Evolutionary conservation across 306 rosid genomes (phyloP).

Genomic region (Cercis canadensis): DNA sequence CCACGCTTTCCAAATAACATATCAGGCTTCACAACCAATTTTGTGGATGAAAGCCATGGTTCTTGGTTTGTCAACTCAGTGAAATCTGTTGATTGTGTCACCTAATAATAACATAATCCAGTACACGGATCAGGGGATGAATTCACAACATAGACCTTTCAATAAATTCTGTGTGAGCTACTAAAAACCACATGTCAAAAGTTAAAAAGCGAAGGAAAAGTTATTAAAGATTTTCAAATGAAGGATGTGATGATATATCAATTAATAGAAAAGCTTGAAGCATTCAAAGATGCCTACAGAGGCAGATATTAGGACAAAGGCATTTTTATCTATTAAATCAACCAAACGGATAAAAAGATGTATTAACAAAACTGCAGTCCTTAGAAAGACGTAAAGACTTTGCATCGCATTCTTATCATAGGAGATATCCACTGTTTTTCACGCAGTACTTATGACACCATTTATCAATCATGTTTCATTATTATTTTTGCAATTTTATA

Average conservation of each 20-base stretch:
- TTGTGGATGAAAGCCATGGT: constrained; percentile 76
- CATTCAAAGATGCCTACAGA: neutral
- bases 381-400: neutral
- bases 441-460: too few species aligned
- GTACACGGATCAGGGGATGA: neutral
- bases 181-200: neutral
- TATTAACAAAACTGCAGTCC: neutral
- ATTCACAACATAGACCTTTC: neutral
- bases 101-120: constrained; percentile 39
- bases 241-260: neutral
- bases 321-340: neutral
- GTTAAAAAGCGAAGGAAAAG: neutral
- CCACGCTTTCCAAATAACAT: constrained; percentile 93
- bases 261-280: neutral
- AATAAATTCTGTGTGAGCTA: neutral
- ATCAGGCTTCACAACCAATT: constrained; percentile 80
- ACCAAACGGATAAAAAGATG: neutral
- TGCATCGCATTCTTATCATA: too few species aligned
- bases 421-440: too few species aligned
- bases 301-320: neutral
- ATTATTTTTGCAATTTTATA: too few species aligned
- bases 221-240: neutral
- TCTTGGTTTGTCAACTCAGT: constrained; percentile 63
- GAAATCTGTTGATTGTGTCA: constrained; percentile 70
- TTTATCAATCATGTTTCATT: too few species aligned